Percentiles rank a stretch among this genome's conserved stretches.
Evolutionary conservation across 176 grass and related monocot species (phyloP).

Genomic region (Zea luxurians): DNA sequence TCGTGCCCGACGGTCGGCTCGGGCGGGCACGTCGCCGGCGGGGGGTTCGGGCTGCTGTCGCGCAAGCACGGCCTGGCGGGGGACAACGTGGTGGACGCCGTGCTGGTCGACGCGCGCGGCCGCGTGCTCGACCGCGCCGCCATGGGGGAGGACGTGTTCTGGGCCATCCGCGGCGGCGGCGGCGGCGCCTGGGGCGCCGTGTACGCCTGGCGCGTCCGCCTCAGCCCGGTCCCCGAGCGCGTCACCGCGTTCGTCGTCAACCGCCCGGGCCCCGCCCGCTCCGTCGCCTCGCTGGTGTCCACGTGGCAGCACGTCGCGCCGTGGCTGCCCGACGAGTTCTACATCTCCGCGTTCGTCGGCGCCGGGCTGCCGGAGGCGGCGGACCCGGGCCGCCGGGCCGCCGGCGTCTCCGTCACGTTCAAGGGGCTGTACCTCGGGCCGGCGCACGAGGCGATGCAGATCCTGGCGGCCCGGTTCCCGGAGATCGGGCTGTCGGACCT

Average conservation of each 20-base stretch:
- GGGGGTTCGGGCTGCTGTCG: constrained; percentile 78
- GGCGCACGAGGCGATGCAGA: constrained; percentile 17
- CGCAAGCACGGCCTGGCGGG: constrained; percentile 63
- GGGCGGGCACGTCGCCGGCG: constrained; percentile 70
- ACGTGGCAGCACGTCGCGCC: constrained; percentile 67
- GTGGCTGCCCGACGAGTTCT: constrained; percentile 76
- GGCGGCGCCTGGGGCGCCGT: constrained; percentile 72
- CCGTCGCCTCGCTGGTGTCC: constrained; percentile 43
- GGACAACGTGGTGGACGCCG: constrained; percentile 68
- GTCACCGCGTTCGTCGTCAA: constrained; percentile 64
- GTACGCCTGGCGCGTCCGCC: constrained; percentile 56
- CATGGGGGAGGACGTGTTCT: constrained; percentile 82
- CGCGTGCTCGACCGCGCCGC: constrained; percentile 40
- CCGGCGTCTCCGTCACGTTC: constrained; percentile 68
- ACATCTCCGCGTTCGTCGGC: constrained; percentile 72
- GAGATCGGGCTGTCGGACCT: constrained; percentile 42
- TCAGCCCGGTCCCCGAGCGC: constrained; percentile 45
- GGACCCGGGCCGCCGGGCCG: not conserved
- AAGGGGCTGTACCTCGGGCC: constrained; percentile 66
- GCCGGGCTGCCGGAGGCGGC: constrained; percentile 38
- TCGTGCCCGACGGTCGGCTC: constrained; percentile 73
- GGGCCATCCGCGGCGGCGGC: constrained; percentile 80
- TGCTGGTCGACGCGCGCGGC: constrained; percentile 50
- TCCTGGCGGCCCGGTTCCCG: constrained; percentile 37
- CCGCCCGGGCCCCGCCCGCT: constrained; percentile 29